Evolutionary conservation across 2,329 filamentous ascomycete genomes (phyloP), one percentile per base, ranked within the genome.

Genomic region (Volutella citrinella): DNA sequence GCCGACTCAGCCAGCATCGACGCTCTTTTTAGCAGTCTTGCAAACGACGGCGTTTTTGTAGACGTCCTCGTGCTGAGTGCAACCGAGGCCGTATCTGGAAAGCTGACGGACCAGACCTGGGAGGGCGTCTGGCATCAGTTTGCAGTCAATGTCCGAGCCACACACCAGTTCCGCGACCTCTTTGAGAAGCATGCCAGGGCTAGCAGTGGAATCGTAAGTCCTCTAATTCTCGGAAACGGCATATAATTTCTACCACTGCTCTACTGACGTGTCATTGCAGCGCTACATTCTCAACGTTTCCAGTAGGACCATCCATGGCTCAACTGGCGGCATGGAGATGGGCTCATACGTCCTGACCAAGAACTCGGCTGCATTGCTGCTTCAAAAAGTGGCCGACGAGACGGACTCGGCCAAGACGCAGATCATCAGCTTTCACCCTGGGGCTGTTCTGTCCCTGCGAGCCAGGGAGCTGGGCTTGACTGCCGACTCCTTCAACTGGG

Each of bases 351-450:
- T 52, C 3, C 30, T 65, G 14, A 63, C 62, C 23, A 69, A 69
- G 47, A 56, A 51, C 13, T 48, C 64, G 0, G 59, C 55, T 6
- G 56, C 61, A 2, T 38, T 57, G 0, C 38, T 55, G 0, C 31
- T 68, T 18, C 64, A 69, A 44, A 40, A 57, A 13, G 43, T 66
- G 6, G 63, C 65, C 8, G 38, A 52, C 0, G 60, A 65, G 12
- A 52, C 52, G 0, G 27, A 45, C 1, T 35, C 54, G 0, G 52
- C 57, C 9, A 33, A 51, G 5, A 53, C 69, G 56, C 65, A 68
- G 25, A 36, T 68, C 10, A 20, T 68, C 10, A 63, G 48, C 22
- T 65, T 62, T 30, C 60, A 70, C 17, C 67, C 67, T 0, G 66
- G 66, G 1, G 31, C 54, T 5, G 50, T 69, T n/a, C n/a, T n/a